These are phyloP conservation scores for Fusarium miscanthi DNA, from an alignment of 2,329 filamentous ascomycete genomes.

Conservation along the genomic window DNA sequence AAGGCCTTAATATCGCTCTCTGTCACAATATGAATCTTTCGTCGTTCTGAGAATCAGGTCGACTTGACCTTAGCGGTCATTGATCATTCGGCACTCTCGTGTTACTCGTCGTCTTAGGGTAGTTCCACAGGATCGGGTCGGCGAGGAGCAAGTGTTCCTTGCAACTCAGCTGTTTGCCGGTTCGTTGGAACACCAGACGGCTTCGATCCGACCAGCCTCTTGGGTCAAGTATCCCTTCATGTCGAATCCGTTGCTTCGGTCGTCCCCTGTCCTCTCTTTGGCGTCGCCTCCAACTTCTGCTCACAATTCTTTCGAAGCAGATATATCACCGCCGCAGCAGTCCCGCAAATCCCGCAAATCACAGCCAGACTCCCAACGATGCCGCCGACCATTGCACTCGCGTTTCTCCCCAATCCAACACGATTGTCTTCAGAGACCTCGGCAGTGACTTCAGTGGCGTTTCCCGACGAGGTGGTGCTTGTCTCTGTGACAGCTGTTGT, in stretches of 20 bases:
- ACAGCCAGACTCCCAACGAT: constrained; percentile 50
- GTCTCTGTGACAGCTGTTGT: neutral
- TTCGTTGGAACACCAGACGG: neutral
- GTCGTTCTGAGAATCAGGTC: neutral
- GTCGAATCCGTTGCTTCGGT: accelerated
- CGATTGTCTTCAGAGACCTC: neutral
- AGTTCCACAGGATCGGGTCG: neutral
- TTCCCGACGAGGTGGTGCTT: constrained; percentile 1
- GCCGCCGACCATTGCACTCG: constrained; percentile 50
- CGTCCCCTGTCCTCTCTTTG: neutral
- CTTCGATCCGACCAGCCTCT: neutral
- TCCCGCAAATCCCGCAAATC: constrained; percentile 37
- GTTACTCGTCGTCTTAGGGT: neutral
- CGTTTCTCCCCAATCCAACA: constrained; percentile 34
- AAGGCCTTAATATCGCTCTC: neutral
- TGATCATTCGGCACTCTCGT: neutral
- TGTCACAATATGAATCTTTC: too few species aligned
- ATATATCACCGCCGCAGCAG: neutral
- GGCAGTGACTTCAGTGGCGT: neutral
- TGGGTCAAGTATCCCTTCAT: neutral
- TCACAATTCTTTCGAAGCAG: neutral
- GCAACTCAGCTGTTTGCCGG: neutral
- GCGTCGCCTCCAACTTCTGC: neutral
- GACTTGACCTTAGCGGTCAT: neutral
- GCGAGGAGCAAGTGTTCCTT: neutral